A percentile compares a stretch with the other conserved stretches of the same genome.
Evolutionary conservation across 768 basidiomycete species (phyloP).

Genomic region (Boletus vermiculosoides): DNA sequence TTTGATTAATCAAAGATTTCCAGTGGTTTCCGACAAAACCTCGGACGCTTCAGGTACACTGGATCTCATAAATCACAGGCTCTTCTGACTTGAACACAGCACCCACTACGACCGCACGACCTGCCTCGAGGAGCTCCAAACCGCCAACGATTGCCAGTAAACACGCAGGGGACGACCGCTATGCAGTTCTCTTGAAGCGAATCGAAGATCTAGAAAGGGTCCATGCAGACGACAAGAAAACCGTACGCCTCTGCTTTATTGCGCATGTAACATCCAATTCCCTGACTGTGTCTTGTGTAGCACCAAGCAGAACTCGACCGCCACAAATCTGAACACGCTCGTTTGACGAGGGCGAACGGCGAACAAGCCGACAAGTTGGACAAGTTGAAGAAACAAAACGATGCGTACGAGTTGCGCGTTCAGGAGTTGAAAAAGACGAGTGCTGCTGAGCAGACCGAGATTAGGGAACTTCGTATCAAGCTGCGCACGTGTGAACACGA

Average conservation of each 20-base stretch:
- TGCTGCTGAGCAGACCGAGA: conserved; percentile 52
- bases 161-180: conserved; percentile 41
- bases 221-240: conserved; percentile 65
- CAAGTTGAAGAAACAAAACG: conserved; percentile 63
- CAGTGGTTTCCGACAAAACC: conserved; percentile 34
- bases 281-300: conserved; percentile 35
- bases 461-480: conserved; percentile 62
- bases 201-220: conserved; percentile 62
- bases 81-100: conserved; percentile 25
- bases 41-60: conserved; percentile 42
- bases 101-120: conserved; percentile 29
- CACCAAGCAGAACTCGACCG: conserved; percentile 60
- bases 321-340: conserved; percentile 54
- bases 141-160: conserved; percentile 18
- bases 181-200: conserved; percentile 55
- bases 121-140: conserved; percentile 29
- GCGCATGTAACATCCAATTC: neutral
- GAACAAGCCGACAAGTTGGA: conserved; percentile 57
- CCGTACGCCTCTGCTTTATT: conserved; percentile 38
- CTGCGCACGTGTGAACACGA: conserved; percentile 60
- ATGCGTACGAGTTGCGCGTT: conserved; percentile 53
- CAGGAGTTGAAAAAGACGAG: conserved; percentile 58
- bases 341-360: conserved; percentile 42
- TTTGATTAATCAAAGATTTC: neutral
- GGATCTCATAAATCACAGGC: neutral